A percentile compares a stretch with the other conserved stretches of the same genome.
Evolutionary conservation across 148 eudicot species (phyloP).

Genomic region (Euryodendron excelsum): DNA sequence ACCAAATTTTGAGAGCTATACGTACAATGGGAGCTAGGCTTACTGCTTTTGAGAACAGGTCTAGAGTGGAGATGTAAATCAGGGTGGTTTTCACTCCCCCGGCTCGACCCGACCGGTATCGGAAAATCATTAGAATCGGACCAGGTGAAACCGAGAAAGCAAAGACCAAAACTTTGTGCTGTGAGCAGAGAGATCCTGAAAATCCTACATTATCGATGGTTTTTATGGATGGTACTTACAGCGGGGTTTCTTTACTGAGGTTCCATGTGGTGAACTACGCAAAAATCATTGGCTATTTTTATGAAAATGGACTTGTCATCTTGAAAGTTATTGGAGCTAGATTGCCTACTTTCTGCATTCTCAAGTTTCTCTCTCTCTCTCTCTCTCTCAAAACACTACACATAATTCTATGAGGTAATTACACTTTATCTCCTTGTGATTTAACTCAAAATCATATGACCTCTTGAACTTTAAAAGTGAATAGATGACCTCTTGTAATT

Average conservation of each 20-base stretch:
- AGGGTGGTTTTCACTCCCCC: conserved; percentile 16
- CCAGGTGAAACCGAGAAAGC: conserved; percentile 17
- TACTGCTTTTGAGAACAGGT: conserved; percentile 13
- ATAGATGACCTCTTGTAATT: too few species aligned
- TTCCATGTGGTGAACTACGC: conserved; percentile 11
- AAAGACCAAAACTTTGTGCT: conserved; percentile 2
- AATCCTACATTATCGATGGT: conserved; percentile 5
- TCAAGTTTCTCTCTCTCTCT: conserved; percentile 14
- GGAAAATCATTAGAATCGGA: conserved; percentile 7
- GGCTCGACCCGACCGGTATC: conserved; percentile 7
- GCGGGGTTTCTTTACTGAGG: neutral
- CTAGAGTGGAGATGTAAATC: conserved; percentile 13
- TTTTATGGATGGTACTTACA: conserved; percentile 14
- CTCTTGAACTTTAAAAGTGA: too few species aligned
- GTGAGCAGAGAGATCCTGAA: neutral
- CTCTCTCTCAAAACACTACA: conserved; percentile 8
- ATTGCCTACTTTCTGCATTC: conserved; percentile 7
- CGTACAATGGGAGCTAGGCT: conserved; percentile 10
- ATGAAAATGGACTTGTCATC: conserved; percentile 7
- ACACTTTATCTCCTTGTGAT: too few species aligned
- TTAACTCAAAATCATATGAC: too few species aligned
- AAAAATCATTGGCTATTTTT: conserved; percentile 19
- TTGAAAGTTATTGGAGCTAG: neutral
- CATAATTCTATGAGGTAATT: too few species aligned
- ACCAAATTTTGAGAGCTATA: neutral